These are phyloP conservation scores for Stachybotrys echinatus DNA, from an alignment of 2,329 filamentous ascomycete genomes.

Conservation along the genomic window DNA sequence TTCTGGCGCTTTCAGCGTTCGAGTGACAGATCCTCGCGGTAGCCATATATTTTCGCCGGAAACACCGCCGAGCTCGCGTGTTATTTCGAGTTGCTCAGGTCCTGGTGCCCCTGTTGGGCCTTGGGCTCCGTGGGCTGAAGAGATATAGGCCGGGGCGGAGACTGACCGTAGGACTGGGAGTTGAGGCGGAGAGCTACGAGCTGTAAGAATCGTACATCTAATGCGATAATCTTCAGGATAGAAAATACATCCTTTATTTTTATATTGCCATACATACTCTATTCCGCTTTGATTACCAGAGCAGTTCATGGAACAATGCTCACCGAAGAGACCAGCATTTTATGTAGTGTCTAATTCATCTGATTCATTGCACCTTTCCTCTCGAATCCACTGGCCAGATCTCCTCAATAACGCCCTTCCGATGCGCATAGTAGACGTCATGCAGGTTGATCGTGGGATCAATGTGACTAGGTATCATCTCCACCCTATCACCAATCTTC, in stretches of 20 bases:
- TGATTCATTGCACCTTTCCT: slow-evolving; percentile 46
- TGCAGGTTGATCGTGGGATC: slow-evolving; percentile 49
- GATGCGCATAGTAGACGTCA: slow-evolving; percentile 44
- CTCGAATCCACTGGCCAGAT: slow-evolving; percentile 46
- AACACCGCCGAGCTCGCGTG: background rate
- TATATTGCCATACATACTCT: too few relatives aligned
- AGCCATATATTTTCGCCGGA: background rate
- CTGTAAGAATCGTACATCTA: too few relatives aligned
- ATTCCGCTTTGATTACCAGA: too few relatives aligned
- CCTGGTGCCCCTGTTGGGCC: background rate
- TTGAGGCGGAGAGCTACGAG: too few relatives aligned
- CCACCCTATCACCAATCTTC: slow-evolving; percentile 38
- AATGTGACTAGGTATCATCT: slow-evolving; percentile 50
- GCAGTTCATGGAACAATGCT: too few relatives aligned
- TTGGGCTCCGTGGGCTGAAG: background rate
- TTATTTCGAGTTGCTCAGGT: background rate
- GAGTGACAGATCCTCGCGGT: background rate
- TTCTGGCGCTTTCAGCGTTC: background rate
- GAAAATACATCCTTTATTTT: too few relatives aligned
- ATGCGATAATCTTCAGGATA: too few relatives aligned
- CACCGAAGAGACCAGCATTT: too few relatives aligned
- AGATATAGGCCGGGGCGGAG: too few relatives aligned
- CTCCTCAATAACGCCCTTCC: slow-evolving; percentile 41
- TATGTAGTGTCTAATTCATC: too few relatives aligned
- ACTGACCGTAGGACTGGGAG: too few relatives aligned